Base-by-base conservation (phyloP, 2,329 filamentous ascomycete species). In the Calonectria henricotiae region DNA sequence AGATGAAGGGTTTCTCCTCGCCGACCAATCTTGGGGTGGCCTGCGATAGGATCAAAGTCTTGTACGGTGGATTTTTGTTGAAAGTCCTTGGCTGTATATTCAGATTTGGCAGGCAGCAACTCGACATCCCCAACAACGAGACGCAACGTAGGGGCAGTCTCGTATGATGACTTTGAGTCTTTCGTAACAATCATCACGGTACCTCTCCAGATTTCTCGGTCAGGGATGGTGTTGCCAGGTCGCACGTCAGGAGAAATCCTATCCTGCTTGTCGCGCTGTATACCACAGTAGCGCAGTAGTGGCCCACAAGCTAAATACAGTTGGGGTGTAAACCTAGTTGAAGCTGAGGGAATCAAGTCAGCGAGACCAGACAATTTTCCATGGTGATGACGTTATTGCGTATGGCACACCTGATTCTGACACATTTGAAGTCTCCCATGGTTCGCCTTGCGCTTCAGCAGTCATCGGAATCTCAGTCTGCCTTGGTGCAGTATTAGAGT, bases 101-200 rank as follows among this genome's bases (percentile, higher is more conserved):
- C 20, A 20, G 20, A 20, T 20, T 20, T 20, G 20, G 20, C 20
- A 20, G 20, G 20, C 20, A 20, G 1, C 20, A 20, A 20, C 20
- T 95, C 93, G 81, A 95, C 92, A 1, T 94, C 93, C 79, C 98
- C 95, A 8, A 92, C 91, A 80, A 98, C 99, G 5, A 99, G 82
- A 51, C 95, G 89, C 73, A 99, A 84, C 0, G 89, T 93, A 4
- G 96, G 96, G 0, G 89, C 88, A 55, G 94, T 91, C 51, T 91
- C 89, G 78, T 98, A 98, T 0, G 92, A 93, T 3, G 96, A 98
- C 44, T 92, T 89, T 2, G 89, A 88, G 78, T 99, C 96, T 63
- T 91, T 88, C 0, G 96, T 98, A 27, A 99, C 95, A 76, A 99
- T 97, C 94, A 99, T 95, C 68, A 98, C 88, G 70, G 91, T 97